These are phyloP conservation scores for Elongisporangium undulatum DNA, from an alignment of 352 stramenopile genomes.

Conservation along the genomic window DNA sequence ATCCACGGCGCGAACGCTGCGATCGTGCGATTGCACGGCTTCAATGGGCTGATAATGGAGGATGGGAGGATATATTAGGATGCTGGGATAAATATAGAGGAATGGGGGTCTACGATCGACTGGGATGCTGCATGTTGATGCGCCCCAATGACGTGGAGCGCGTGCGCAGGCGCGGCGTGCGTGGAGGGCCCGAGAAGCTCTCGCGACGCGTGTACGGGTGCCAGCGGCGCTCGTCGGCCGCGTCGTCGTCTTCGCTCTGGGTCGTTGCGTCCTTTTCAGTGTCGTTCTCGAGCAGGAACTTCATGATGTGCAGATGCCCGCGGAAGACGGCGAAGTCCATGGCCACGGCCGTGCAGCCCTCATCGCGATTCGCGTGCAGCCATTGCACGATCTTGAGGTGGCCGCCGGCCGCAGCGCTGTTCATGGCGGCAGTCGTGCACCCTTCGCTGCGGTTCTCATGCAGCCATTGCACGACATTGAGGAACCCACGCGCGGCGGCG, in stretches of 20 bases:
- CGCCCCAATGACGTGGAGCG: neutral
- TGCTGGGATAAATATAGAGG: neutral
- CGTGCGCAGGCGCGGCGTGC: neutral
- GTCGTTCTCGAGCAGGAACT: slow-evolving; percentile 55
- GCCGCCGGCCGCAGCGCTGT: slow-evolving; percentile 60
- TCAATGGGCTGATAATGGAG: neutral
- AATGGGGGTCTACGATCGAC: neutral
- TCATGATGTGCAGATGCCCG: slow-evolving; percentile 55
- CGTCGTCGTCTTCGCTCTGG: slow-evolving; percentile 8
- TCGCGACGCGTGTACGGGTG: neutral
- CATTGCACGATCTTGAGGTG: slow-evolving; percentile 67
- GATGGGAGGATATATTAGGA: neutral
- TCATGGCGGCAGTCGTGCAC: slow-evolving; percentile 69
- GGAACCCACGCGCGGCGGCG: slow-evolving; percentile 58
- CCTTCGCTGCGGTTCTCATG: slow-evolving; percentile 57
- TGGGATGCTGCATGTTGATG: neutral
- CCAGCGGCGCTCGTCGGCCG: neutral
- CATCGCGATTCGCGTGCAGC: slow-evolving; percentile 45
- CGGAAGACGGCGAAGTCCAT: slow-evolving; percentile 66
- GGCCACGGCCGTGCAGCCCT: slow-evolving; percentile 72
- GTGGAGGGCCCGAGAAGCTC: neutral
- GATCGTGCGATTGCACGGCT: neutral
- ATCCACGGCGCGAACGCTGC: neutral
- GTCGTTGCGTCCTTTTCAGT: slow-evolving; percentile 20
- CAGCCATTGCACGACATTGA: slow-evolving; percentile 72